Evolutionary conservation across 2,329 filamentous ascomycete genomes (phyloP).

Genomic region (Trichoderma sp.): DNA sequence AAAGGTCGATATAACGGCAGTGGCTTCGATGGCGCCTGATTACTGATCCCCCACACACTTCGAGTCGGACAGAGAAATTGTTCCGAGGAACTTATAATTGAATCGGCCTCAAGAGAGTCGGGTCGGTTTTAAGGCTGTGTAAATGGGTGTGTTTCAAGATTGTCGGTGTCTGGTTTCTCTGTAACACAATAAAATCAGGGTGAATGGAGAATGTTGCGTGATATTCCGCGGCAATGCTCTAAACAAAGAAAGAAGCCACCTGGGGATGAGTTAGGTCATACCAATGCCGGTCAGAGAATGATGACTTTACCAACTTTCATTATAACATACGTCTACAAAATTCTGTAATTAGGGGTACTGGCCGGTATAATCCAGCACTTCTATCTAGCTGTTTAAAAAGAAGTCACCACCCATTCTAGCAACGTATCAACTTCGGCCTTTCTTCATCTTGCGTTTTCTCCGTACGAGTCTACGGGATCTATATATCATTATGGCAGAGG

Average conservation of each 20-base stretch:
- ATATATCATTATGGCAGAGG: not conserved
- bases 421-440: not conserved
- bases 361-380: not conserved
- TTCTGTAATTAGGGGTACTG: not conserved
- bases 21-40: not conserved
- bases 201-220: not conserved
- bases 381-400: not conserved
- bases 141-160: not conserved
- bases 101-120: not conserved
- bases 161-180: not conserved
- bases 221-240: not conserved
- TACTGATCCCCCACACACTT: not conserved
- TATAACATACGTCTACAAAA: not conserved
- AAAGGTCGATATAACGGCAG: conserved; percentile 32
- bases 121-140: not conserved
- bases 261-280: not conserved
- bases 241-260: not conserved
- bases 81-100: not conserved
- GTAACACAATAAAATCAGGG: not conserved
- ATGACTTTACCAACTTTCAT: not conserved
- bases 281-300: not conserved
- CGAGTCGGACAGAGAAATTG: not conserved
- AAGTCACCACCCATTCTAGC: not conserved
- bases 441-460: not conserved
- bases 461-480: accelerated